Conservation (phyloP, 2,329 filamentous ascomycete genomes). For the Fusarium musae region DNA sequence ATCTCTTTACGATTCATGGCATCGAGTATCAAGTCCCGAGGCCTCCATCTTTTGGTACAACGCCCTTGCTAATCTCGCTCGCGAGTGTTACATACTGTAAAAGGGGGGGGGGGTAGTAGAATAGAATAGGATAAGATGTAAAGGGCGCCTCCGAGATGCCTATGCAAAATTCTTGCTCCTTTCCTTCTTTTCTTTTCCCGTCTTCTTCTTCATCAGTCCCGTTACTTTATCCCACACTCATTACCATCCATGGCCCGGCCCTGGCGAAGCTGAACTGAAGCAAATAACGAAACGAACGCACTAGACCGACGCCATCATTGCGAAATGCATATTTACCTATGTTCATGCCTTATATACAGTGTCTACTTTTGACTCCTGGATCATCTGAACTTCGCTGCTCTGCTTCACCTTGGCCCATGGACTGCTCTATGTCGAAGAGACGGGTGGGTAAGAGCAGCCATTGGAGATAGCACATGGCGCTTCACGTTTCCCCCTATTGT, state of each 20-base stretch:
- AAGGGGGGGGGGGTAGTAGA: conserved; percentile 21
- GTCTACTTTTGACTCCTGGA: conserved; percentile 2
- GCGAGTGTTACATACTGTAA: conserved; percentile 44
- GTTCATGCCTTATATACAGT: conserved; percentile 41
- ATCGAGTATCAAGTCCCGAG: conserved; percentile 36
- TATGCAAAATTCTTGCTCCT: conserved; percentile 40
- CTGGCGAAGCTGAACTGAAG: conserved; percentile 11
- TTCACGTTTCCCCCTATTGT: conserved; percentile 44
- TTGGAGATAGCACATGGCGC: conserved; percentile 14
- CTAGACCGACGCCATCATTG: conserved; percentile 20
- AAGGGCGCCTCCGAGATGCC: conserved; percentile 32
- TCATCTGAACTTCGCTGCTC: neutral
- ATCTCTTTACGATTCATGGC: conserved; percentile 24
- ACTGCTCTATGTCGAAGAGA: neutral
- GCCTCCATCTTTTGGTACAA: conserved; percentile 38
- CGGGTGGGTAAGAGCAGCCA: neutral
- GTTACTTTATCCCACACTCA: conserved; percentile 29
- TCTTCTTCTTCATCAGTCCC: conserved; percentile 29
- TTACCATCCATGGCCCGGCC: conserved; percentile 37
- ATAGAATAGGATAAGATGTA: conserved; percentile 34
- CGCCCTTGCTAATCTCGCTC: conserved; percentile 47
- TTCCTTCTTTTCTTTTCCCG: neutral
- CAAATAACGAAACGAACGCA: conserved; percentile 34
- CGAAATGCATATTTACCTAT: conserved; percentile 33
- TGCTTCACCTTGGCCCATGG: conserved; percentile 15